Evolutionary conservation across 257 asterid species (phyloP).

Genomic region (Nicotiana paniculata): DNA sequence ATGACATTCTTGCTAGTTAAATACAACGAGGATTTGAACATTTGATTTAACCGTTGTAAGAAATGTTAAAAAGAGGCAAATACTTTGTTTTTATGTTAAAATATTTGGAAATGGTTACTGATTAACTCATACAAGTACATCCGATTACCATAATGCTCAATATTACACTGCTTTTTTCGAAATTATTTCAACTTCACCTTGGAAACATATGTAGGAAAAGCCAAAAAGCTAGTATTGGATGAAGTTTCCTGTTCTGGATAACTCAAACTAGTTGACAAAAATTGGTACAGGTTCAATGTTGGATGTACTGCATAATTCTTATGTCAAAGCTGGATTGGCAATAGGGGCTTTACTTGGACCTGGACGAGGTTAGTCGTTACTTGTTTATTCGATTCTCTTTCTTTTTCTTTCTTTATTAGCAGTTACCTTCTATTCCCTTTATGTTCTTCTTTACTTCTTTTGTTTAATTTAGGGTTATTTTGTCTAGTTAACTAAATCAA

Average conservation of each 20-base stretch:
- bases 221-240: not conserved
- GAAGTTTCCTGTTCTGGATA: not conserved
- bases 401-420: not conserved
- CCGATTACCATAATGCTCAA: not conserved
- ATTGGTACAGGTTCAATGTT: constrained; percentile 48
- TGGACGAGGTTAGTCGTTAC: constrained; percentile 71
- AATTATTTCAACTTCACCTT: not conserved
- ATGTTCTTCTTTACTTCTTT: not conserved
- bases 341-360: constrained; percentile 90
- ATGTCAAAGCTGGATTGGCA: constrained; percentile 87
- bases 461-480: not conserved
- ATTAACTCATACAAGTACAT: not conserved
- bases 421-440: not conserved
- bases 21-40: not conserved
- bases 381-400: not conserved
- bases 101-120: no score
- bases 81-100: no score
- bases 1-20: not conserved
- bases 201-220: not conserved
- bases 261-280: not conserved
- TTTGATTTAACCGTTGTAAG: not conserved
- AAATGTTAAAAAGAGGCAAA: not conserved
- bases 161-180: not conserved
- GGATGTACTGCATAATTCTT: constrained; percentile 74
- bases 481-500: not conserved